These are phyloP conservation scores for Penicillium aurantiogriseum DNA, from an alignment of 2,329 filamentous ascomycete species.

Conservation along the genomic window DNA sequence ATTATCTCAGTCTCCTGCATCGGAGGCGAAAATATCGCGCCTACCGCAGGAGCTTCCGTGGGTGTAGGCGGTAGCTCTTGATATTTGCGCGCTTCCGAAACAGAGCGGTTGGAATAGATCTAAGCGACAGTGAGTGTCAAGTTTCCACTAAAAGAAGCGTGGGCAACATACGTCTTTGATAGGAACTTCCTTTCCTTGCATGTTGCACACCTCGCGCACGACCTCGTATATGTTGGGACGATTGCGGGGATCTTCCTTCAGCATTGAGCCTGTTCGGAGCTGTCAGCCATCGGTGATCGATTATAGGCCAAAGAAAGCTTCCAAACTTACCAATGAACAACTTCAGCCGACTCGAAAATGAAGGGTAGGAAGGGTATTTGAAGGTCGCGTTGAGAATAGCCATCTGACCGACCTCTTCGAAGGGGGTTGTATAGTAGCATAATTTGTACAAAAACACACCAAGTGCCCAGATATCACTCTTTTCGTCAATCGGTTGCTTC, in stretches of 20 bases:
- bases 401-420: conserved; percentile 96
- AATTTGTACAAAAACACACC: conserved; percentile 96
- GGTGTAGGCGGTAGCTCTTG: conserved; percentile 60
- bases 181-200: conserved; percentile 83
- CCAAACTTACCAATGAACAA: conserved; percentile 72
- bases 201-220: conserved; percentile 77
- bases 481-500: conserved; percentile 95
- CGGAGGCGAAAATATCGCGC: conserved; percentile 77
- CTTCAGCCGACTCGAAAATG: conserved; percentile 87
- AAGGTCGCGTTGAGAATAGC: conserved; percentile 95
- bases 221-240: conserved; percentile 95
- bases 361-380: conserved; percentile 83
- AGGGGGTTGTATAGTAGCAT: conserved; percentile 98
- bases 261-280: conserved; percentile 68
- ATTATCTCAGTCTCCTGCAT: conserved; percentile 68
- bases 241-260: conserved; percentile 74
- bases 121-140: conserved; percentile 34
- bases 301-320: background rate
- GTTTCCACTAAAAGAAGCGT: background rate
- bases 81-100: conserved; percentile 62
- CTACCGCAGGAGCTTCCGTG: conserved; percentile 62
- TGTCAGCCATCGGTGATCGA: conserved; percentile 21
- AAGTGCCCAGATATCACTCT: conserved; percentile 97
- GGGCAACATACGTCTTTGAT: conserved; percentile 74
- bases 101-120: conserved; percentile 68